A percentile compares a stretch with the other conserved stretches of the same genome.
Evolutionary conservation across 2,329 filamentous ascomycete genomes (phyloP).

Genomic region (Dryadomyces sulphureus): DNA sequence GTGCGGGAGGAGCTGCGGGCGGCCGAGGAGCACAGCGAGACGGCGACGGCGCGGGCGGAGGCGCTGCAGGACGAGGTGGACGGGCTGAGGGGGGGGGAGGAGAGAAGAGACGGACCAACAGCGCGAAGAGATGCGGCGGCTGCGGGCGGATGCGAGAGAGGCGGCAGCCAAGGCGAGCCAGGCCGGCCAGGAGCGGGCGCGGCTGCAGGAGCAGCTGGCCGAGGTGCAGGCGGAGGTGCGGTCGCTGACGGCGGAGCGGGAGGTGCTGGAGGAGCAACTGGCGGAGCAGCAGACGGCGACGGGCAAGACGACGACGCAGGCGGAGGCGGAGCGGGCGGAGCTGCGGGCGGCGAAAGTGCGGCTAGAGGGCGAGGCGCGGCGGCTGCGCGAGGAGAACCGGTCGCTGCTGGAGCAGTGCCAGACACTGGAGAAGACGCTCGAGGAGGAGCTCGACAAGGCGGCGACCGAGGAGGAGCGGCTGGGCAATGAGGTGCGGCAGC

Average conservation of each 20-base stretch:
- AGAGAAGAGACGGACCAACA: conserved; percentile 25
- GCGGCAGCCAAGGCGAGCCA: conserved; percentile 16
- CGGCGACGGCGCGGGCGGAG: conserved; percentile 49
- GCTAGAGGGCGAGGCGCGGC: conserved; percentile 51
- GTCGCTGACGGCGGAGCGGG: conserved; percentile 48
- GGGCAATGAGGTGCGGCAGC: conserved; percentile 35
- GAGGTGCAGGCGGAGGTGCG: conserved; percentile 46
- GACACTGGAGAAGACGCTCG: conserved; percentile 46
- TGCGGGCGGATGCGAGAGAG: conserved; percentile 30
- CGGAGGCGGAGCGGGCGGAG: conserved; percentile 56
- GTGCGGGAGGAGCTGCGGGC: conserved; percentile 58
- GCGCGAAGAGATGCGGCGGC: conserved; percentile 30
- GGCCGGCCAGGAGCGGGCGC: conserved; percentile 44
- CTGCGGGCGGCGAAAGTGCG: conserved; percentile 52
- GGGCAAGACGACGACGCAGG: conserved; percentile 38
- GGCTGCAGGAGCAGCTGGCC: conserved; percentile 47
- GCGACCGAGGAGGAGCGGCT: conserved; percentile 51
- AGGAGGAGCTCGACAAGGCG: conserved; percentile 51
- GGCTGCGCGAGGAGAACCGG: conserved; percentile 49
- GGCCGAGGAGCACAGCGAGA: conserved; percentile 46
- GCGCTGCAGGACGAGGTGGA: conserved; percentile 64
- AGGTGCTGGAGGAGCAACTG: conserved; percentile 49
- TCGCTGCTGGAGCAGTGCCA: conserved; percentile 40
- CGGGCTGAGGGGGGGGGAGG: conserved; percentile 49
- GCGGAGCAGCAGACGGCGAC: conserved; percentile 29